phyloP scores from a whole-genome alignment of 225 moss, liverwort and hornwort species.

The Pseudoscleropodium purum region DNA sequence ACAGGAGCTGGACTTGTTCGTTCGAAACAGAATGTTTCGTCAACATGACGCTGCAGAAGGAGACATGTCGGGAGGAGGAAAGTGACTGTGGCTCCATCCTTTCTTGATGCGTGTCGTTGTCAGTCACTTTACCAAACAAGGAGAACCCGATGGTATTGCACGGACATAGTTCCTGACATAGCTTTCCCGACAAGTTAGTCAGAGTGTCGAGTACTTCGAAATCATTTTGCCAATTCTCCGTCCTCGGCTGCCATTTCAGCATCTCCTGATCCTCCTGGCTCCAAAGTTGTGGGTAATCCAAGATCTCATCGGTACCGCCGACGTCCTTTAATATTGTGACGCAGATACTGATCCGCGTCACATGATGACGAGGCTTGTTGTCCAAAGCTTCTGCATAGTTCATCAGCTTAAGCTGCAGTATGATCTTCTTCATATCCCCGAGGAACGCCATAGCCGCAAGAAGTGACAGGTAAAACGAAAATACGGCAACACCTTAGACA shows the following conservation, averaged over 20 bases:
- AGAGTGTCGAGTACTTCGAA: not conserved
- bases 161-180: conserved; percentile 15
- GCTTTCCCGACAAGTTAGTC: not conserved
- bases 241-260: not conserved
- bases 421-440: not conserved
- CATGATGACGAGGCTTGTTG: not conserved
- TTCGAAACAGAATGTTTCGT: not conserved
- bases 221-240: not conserved
- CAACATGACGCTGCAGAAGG: not conserved
- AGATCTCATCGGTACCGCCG: not conserved
- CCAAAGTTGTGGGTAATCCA: not conserved
- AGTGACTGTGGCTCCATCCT: not conserved
- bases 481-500: not conserved
- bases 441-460: conserved; percentile 1
- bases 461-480: not conserved
- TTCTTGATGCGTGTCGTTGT: not conserved
- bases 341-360: not conserved
- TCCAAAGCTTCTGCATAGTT: not conserved
- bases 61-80: not conserved
- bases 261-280: not conserved
- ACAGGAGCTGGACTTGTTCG: not conserved
- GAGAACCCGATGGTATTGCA: not conserved
- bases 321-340: not conserved
- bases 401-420: not conserved
- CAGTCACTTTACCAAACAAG: not conserved